phyloP scores from a whole-genome alignment of 306 rosid species.

The Geum urbanum region DNA sequence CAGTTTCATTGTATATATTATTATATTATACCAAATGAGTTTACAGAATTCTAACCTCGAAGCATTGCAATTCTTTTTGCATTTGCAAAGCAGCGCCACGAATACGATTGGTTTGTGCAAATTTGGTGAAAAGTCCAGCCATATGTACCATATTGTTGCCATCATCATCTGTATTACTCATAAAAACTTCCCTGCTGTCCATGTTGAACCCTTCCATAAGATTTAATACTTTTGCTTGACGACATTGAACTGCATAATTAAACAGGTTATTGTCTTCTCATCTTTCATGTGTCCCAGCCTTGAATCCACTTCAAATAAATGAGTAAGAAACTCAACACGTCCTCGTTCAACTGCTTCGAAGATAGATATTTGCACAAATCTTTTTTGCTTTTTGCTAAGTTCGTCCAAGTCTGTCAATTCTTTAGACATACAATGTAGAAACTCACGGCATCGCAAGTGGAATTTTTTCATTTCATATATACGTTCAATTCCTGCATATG shows the following conservation, averaged over 20 bases:
- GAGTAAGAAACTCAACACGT: neutral
- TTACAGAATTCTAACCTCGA: neutral
- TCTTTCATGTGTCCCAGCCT: too few relatives aligned
- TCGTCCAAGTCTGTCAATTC: neutral
- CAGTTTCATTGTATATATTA: too few relatives aligned
- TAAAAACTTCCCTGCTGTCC: accelerated
- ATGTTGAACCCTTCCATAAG: constrained; percentile 7
- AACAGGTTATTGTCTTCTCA: neutral
- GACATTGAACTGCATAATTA: neutral
- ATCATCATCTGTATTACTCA: neutral
- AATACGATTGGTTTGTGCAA: neutral
- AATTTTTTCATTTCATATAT: neutral
- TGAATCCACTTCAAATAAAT: neutral
- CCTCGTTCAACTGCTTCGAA: neutral
- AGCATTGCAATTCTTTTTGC: neutral
- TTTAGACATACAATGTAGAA: neutral
- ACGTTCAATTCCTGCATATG: neutral
- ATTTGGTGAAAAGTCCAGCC: neutral
- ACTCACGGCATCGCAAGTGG: neutral
- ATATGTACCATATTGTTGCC: constrained; percentile 11
- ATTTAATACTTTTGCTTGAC: constrained; percentile 5
- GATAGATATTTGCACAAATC: neutral
- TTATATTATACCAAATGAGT: too few relatives aligned
- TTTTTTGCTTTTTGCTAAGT: accelerated
- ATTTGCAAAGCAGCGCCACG: constrained; percentile 21